phyloP scores from a whole-genome alignment of 2,329 filamentous ascomycete genomes.

The Stachybotrys echinatus region DNA sequence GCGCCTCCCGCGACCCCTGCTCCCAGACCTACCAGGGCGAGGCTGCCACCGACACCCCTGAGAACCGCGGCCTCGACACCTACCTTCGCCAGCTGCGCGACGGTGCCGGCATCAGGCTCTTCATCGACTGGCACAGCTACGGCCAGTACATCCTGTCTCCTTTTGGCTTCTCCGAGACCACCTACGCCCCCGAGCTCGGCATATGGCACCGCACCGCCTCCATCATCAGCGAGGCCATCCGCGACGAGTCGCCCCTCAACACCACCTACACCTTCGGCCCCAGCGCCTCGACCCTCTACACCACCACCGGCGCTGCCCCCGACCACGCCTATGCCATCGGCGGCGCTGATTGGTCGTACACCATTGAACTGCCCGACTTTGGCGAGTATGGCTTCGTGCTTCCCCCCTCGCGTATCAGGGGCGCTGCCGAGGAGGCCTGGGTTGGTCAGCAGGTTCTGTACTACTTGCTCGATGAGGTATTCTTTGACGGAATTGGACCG shows the following conservation, averaged over 20 bases:
- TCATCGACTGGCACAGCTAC: constrained; percentile 44
- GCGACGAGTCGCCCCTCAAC: constrained; percentile 18
- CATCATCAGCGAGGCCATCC: constrained; percentile 20
- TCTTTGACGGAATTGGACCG: constrained; percentile 25
- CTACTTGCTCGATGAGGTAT: constrained; percentile 23
- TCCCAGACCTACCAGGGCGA: constrained; percentile 37
- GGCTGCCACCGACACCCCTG: constrained; percentile 34
- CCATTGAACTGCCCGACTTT: constrained; percentile 29
- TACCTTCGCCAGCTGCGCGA: constrained; percentile 23
- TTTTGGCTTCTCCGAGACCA: constrained; percentile 39
- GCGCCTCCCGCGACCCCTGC: constrained; percentile 44
- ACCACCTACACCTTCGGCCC: constrained; percentile 30
- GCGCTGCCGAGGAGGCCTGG: constrained; percentile 30
- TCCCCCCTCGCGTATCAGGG: constrained; percentile 29
- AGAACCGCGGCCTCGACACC: constrained; percentile 38
- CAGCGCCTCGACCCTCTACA: constrained; percentile 31
- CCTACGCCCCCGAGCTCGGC: constrained; percentile 29
- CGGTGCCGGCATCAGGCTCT: constrained; percentile 33
- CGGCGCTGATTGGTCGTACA: constrained; percentile 30
- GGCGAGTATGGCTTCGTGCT: constrained; percentile 30
- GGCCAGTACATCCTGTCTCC: constrained; percentile 37
- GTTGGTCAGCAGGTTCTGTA: constrained; percentile 27
- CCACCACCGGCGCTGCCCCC: constrained; percentile 22
- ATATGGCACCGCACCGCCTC: constrained; percentile 32
- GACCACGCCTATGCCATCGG: constrained; percentile 20